phyloP scores from a whole-genome alignment of 495 filamentous ascomycete genomes.

The Ramalina intermedia region DNA sequence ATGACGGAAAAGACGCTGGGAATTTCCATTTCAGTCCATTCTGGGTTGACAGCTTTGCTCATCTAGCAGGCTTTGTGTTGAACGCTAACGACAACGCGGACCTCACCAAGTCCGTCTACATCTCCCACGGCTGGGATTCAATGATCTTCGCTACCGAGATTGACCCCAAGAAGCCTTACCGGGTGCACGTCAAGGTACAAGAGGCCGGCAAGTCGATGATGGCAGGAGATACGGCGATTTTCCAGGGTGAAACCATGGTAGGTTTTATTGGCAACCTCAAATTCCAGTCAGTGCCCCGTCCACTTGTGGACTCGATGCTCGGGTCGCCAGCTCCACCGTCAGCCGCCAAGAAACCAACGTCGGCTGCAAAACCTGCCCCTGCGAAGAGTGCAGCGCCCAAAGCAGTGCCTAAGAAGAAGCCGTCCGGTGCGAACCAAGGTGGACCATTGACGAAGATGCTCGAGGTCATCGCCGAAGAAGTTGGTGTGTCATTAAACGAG shows the following conservation, averaged over 20 bases:
- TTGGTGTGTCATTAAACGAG: background rate
- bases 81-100: constrained; percentile 50
- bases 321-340: constrained; percentile 2
- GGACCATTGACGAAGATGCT: background rate
- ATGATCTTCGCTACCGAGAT: constrained; percentile 40
- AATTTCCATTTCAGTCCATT: constrained; percentile 30
- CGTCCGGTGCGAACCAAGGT: background rate
- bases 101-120: constrained; percentile 40
- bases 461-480: constrained; percentile 1
- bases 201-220: constrained; percentile 3
- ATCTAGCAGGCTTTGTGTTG: constrained; percentile 51
- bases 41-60: constrained; percentile 46
- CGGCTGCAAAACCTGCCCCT: background rate
- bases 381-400: background rate
- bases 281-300: background rate
- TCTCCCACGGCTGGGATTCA: constrained; percentile 50
- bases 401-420: background rate
- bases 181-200: constrained; percentile 44
- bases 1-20: constrained; percentile 37
- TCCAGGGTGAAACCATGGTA: constrained; percentile 4
- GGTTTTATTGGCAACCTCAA: background rate
- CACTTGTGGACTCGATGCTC: constrained; percentile 9
- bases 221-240: constrained; percentile 11
- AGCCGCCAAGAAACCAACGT: background rate
- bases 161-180: constrained; percentile 37